Evolutionary conservation across 495 filamentous ascomycete species (phyloP).

Genomic region (Penicillium egyptiacum): DNA sequence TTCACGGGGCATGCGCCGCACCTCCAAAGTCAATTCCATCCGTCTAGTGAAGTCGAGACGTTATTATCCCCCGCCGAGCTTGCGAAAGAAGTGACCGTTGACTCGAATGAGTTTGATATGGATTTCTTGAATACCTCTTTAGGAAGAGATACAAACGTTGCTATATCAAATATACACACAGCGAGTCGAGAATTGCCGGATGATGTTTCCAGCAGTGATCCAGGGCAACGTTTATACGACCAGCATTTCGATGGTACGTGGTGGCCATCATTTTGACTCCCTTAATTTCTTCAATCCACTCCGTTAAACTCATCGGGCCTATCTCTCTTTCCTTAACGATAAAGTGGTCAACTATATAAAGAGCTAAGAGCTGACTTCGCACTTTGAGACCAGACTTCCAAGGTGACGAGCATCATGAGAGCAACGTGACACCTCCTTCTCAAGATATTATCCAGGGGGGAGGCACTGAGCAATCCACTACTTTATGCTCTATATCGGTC

Average conservation of each 20-base stretch:
- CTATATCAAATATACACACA: constrained; percentile 2
- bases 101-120: constrained; percentile 7
- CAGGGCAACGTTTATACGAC: constrained; percentile 1
- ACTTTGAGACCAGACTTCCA: too few relatives aligned
- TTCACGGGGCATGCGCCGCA: background rate
- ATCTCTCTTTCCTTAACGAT: too few relatives aligned
- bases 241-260: constrained; percentile 1
- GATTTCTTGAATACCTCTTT: constrained; percentile 4
- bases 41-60: constrained; percentile 1
- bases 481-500: too few relatives aligned
- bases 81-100: constrained; percentile 5
- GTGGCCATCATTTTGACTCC: too few relatives aligned
- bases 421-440: too few relatives aligned
- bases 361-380: too few relatives aligned
- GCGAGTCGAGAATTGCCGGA: constrained; percentile 6
- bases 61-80: constrained; percentile 3
- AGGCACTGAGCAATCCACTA: too few relatives aligned
- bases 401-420: too few relatives aligned
- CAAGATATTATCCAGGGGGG: too few relatives aligned
- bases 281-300: too few relatives aligned
- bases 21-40: background rate
- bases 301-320: too few relatives aligned
- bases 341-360: too few relatives aligned
- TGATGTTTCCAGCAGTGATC: constrained; percentile 4
- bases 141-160: constrained; percentile 2